Evolutionary conservation across 2,329 filamentous ascomycete species (phyloP), one percentile per base, ranked within the genome.

Genomic region (Neurospora sp.): DNA sequence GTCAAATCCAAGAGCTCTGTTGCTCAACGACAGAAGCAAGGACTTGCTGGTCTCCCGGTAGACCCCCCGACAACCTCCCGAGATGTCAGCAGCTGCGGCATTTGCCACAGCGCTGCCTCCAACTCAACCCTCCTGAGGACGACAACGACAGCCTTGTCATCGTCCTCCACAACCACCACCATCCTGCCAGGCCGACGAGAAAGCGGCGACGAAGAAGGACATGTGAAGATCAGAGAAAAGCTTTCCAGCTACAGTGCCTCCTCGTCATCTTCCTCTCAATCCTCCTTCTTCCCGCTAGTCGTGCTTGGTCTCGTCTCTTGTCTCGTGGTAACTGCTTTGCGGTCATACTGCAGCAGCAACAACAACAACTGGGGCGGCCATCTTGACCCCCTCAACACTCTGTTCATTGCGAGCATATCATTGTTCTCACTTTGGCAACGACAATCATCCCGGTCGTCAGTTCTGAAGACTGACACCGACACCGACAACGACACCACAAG

Each of bases 221-320:
- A 40, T 28, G 68, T 38, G 66, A 70, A 70, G 69, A 39, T 67
- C 40, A 38, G 68, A 17, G 10, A 39, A 39, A n/a, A 42, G 28
- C 36, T 67, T 4, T 43, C 13, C 3, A 36, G 52, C 52, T 62
- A 33, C 52, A 36, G 23, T 36, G 9, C 66, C 66, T 39, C 52
- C 15, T 13, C 66, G 40, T 33, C 66, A 10, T 43, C 38, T 39
- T 69, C 68, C 17, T 38, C 67, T 43, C 38, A 52, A 62, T 36
- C 43, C 36, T 28, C 67, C 66, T 69, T 72, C 70, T 71, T 72
- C 71, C 73, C 71, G 69, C 71, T 76, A 73, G 71, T 72, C 72
- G 73, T 72, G 68, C 52, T 75, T 68, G 72, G 75, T 73, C 75
- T 77, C 75, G 75, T 77, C 71, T 75, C 75, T 74, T 71, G 68